Base-by-base conservation (phyloP, 306 rosid genomes). In the Casuarina cunninghamiana region DNA sequence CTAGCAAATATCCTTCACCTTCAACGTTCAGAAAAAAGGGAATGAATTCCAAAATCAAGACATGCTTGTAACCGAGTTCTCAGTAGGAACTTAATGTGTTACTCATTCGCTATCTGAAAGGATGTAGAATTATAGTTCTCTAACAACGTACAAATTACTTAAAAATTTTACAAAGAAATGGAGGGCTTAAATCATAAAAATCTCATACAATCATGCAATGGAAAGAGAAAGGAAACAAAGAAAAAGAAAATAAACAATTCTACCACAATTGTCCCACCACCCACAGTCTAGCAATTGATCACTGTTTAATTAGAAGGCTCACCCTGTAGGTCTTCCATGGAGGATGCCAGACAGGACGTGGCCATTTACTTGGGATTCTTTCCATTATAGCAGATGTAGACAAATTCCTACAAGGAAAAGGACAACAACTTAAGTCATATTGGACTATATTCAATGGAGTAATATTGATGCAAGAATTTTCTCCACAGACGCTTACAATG, bases 321-420 rank as follows among this genome's bases (percentile, higher is more conserved):
- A 95, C 99, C 89, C 99, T 86, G 83, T 95, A 95, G 83, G 91
- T 91, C 86, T 86, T 95, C 99, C 99, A 93, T 17, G 99, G 99
- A 1, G 97, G 90, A 87, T 86, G 99, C 99, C 99, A 95, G 62
- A 79, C 83, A 41, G 99, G 99, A 54, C 99, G 97, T 53, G 99
- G 99, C 99, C 99, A 95, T 91, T 85, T 95, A 81, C 97, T 92
- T 66, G 99, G 93, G 73, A 93, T 91, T 86, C 99, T 93, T 84
- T 95, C 99, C 90, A 95, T 93, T 83, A 95, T 51, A 81, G 97
- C 99, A 58, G 99, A 84, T 49, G 99, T 95, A 0, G 97, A 94
- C 9, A 87, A 86, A 72, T 79, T 79, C 89, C 97, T 94, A 83
- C 48, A 75, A 69, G 38, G 84, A 65, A 82, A 80, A 86, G 50